phyloP scores from a whole-genome alignment of 2,329 filamentous ascomycete genomes.

The Ascochyta pisi region DNA sequence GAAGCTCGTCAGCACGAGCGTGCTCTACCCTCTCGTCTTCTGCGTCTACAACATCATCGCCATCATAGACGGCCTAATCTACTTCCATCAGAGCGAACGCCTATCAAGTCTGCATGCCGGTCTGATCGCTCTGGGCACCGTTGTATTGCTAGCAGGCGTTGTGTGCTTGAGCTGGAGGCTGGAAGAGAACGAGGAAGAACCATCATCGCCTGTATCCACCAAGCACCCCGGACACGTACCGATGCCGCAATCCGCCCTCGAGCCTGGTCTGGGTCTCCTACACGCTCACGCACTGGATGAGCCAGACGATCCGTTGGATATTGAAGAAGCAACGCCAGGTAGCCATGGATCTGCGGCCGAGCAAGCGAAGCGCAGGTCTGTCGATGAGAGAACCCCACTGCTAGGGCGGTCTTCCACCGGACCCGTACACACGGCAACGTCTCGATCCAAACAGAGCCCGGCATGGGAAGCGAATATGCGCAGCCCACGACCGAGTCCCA shows the following conservation, averaged over 20 bases:
- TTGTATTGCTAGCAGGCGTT: slow-evolving; percentile 85
- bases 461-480: slow-evolving; percentile 26
- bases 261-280: slow-evolving; percentile 82
- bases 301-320: slow-evolving; percentile 33
- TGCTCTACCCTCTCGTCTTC: slow-evolving; percentile 96
- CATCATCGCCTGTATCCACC: slow-evolving; percentile 53
- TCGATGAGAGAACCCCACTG: slow-evolving; percentile 48
- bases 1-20: slow-evolving; percentile 92
- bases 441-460: slow-evolving; percentile 35
- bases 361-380: slow-evolving; percentile 34
- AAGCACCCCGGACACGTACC: slow-evolving; percentile 48
- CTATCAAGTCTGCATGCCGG: slow-evolving; percentile 78
- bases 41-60: slow-evolving; percentile 99
- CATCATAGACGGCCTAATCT: slow-evolving; percentile 95
- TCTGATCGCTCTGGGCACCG: slow-evolving; percentile 84
- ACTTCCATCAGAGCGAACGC: slow-evolving; percentile 87
- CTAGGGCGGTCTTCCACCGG: slow-evolving; percentile 44
- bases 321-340: slow-evolving; percentile 40
- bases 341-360: slow-evolving; percentile 34
- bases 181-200: slow-evolving; percentile 72
- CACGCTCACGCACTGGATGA: slow-evolving; percentile 70
- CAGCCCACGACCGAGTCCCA: slow-evolving; percentile 35
- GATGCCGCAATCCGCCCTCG: slow-evolving; percentile 69
- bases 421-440: slow-evolving; percentile 32
- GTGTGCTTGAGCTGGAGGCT: slow-evolving; percentile 93